Evolutionary conservation across 352 stramenopile genomes (phyloP), one percentile per base, ranked within the genome.

Genomic region (Phytophthora hibernalis): DNA sequence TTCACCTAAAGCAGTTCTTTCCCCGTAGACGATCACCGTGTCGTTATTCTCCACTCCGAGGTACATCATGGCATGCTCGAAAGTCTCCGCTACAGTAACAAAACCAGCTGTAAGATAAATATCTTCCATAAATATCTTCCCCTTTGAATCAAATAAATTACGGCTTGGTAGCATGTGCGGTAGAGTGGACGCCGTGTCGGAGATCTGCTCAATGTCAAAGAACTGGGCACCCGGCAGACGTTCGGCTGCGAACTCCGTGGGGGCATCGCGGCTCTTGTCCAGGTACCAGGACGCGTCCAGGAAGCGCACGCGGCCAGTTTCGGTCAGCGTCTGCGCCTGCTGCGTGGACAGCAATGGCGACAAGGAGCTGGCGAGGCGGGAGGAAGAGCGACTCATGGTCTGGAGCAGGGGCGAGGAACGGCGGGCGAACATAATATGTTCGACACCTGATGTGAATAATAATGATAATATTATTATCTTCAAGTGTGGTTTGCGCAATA

Each of bases 191-290:
- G 59, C 74, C 53, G 68, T 79, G 73, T 96, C 90, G 16, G 82
- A 72, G 48, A 93, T 82, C 56, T 93, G 79, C 33, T 97, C 91
- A 55, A 98, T 97, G 65, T 99, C 95, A 56, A 98, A 98, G 74
- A 96, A 98, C 30, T 80, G 69, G 10, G 94, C 92, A 30, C 85
- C 84, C 0, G 87, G 87, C 26, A 99, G 52, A 1, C 86, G 77
- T 72, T 92, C 77, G 15, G 59, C 10, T 6, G 53, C 61, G 51
- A 91, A 94, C 61, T 94, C 86, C 8, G 64, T 51, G 65, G 73
- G 76, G 13, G 75, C 80, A 48, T 92, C 84, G 72, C 86, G 83
- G 54, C 61, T 83, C 68, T 89, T 85, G 71, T 94, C 84, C 47
- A 94, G 53, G 61, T 94, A 94, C 86, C 86, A 94, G 33, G 86